Evolutionary conservation across 306 rosid species (phyloP).

Genomic region (Glycine latifolia): DNA sequence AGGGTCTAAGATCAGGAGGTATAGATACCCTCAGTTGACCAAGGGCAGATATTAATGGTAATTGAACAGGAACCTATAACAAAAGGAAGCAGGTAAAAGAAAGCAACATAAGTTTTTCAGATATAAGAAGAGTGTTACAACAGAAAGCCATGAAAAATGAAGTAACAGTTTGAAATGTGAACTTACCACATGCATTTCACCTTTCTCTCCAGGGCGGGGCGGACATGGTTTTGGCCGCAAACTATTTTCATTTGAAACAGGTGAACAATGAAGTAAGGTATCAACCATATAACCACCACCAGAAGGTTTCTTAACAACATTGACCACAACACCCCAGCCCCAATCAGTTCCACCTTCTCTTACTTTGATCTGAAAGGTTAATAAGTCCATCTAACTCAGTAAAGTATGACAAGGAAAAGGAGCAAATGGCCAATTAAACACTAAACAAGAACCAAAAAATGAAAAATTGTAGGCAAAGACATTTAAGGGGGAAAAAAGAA

Average conservation of each 20-base stretch:
- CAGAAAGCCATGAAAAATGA: background rate
- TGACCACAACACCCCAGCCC: slow-evolving; percentile 99
- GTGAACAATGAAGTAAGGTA: slow-evolving; percentile 91
- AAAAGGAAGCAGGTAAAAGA: slow-evolving; percentile 39
- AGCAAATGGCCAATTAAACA: background rate
- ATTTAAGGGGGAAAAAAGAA: background rate
- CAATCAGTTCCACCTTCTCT: slow-evolving; percentile 99
- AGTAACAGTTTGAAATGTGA: slow-evolving; percentile 8
- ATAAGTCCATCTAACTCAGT: slow-evolving; percentile 38
- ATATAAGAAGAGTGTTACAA: slow-evolving; percentile 14
- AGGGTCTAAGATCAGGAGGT: slow-evolving; percentile 94
- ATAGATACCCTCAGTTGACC: slow-evolving; percentile 83
- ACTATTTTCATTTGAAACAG: slow-evolving; percentile 77
- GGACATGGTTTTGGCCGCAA: slow-evolving; percentile 94
- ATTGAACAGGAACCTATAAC: slow-evolving; percentile 92
- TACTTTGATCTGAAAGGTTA: slow-evolving; percentile 71
- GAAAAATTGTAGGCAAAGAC: slow-evolving; percentile 13
- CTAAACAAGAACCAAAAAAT: background rate
- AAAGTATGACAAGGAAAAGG: slow-evolving; percentile 2
- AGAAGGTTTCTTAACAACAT: slow-evolving; percentile 88
- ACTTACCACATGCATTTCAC: slow-evolving; percentile 99
- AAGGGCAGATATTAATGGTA: slow-evolving; percentile 78
- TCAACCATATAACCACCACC: slow-evolving; percentile 89
- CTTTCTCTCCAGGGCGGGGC: slow-evolving; percentile 93
- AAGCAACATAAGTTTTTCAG: slow-evolving; percentile 36